Conservation (phyloP, 2,329 filamentous ascomycete species). For the Pseudodiploospora longispora region DNA sequence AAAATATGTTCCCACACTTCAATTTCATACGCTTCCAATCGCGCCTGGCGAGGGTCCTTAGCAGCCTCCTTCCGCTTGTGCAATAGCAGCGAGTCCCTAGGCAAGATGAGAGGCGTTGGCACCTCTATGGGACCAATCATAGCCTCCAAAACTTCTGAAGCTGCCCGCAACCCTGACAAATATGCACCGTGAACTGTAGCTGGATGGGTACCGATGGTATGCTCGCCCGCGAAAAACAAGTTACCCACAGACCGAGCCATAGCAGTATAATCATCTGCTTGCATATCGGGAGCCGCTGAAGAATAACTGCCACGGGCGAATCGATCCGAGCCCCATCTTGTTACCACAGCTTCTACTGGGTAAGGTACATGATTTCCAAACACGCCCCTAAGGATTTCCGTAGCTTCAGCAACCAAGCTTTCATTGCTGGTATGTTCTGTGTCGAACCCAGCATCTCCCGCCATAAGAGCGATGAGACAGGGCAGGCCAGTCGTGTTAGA, state of each 20-base stretch:
- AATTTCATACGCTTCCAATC: slow-evolving; percentile 48
- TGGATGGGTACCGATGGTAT: slow-evolving; percentile 90
- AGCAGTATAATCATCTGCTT: slow-evolving; percentile 79
- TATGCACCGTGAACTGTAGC: slow-evolving; percentile 97
- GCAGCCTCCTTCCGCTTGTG: slow-evolving; percentile 48
- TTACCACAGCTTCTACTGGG: slow-evolving; percentile 80
- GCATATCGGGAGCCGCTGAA: slow-evolving; percentile 76
- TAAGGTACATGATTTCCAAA: slow-evolving; percentile 65
- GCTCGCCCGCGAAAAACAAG: slow-evolving; percentile 90
- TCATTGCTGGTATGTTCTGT: slow-evolving; percentile 72
- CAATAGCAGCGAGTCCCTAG: slow-evolving; percentile 45
- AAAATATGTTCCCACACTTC: slow-evolving; percentile 45
- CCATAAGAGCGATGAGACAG: slow-evolving; percentile 87
- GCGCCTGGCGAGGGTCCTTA: slow-evolving; percentile 42
- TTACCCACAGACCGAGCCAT: slow-evolving; percentile 84
- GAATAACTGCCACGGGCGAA: slow-evolving; percentile 96
- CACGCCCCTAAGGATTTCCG: slow-evolving; percentile 65
- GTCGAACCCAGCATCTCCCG: slow-evolving; percentile 84
- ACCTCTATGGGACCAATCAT: slow-evolving; percentile 76
- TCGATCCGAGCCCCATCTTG: slow-evolving; percentile 82
- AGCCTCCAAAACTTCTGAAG: slow-evolving; percentile 73
- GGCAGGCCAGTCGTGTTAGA: slow-evolving; percentile 82
- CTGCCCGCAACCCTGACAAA: slow-evolving; percentile 81
- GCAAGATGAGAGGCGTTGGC: slow-evolving; percentile 64
- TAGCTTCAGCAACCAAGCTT: slow-evolving; percentile 72